A percentile compares a stretch with the other conserved stretches of the same genome.
These are phyloP conservation scores for Parmelia sp. DNA, from an alignment of 495 filamentous ascomycete species.

Conservation along the genomic window DNA sequence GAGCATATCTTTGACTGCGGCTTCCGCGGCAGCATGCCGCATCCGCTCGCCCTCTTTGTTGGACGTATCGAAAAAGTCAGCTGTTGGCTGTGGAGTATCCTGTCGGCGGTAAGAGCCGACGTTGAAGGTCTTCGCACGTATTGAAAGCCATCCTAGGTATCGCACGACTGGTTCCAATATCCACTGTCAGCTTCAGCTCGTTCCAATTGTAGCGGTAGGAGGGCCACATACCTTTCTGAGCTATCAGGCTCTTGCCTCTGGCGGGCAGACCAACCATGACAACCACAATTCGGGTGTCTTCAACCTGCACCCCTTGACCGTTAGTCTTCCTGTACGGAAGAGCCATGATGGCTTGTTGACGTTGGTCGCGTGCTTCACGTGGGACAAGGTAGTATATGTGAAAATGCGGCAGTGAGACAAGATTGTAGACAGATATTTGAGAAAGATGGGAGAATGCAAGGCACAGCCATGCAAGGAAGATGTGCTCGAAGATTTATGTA, in stretches of 20 bases:
- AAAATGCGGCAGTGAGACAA: background rate
- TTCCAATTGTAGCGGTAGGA: conserved; percentile 8
- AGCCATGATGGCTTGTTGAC: conserved; percentile 22
- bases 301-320: conserved; percentile 58
- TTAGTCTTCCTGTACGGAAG: conserved; percentile 41
- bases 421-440: background rate
- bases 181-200: conserved; percentile 25
- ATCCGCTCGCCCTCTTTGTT: conserved; percentile 88
- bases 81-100: conserved; percentile 76
- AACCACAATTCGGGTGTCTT: conserved; percentile 94
- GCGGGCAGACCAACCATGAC: conserved; percentile 97
- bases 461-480: background rate
- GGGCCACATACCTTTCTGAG: conserved; percentile 72
- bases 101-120: conserved; percentile 88
- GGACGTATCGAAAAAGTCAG: conserved; percentile 85
- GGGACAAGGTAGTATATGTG: background rate
- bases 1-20: conserved; percentile 85
- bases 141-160: conserved; percentile 92
- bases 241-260: conserved; percentile 92
- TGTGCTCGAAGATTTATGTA: background rate
- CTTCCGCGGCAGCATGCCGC: conserved; percentile 78
- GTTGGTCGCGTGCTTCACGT: conserved; percentile 12
- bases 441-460: background rate
- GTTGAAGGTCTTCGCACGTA: conserved; percentile 90
- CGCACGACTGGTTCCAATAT: conserved; percentile 61